These are phyloP conservation scores for Scleroderma bovista DNA, from an alignment of 768 basidiomycete genomes.

Conservation along the genomic window DNA sequence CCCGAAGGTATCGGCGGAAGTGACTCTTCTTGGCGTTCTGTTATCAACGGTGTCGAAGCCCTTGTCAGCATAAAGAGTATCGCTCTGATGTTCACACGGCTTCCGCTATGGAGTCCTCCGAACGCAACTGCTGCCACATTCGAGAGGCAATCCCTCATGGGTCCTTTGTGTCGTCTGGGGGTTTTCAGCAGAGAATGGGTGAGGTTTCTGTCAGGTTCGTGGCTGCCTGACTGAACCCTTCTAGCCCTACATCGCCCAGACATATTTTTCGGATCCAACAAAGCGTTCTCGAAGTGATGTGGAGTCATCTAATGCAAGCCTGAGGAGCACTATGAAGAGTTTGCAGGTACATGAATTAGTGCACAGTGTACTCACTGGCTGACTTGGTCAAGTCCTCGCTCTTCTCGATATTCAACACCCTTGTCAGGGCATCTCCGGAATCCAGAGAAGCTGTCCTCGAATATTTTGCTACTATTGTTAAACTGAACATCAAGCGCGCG, in stretches of 20 bases:
- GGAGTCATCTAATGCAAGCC: slow-evolving; percentile 76
- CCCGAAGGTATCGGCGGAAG: slow-evolving; percentile 68
- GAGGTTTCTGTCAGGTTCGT: slow-evolving; percentile 13
- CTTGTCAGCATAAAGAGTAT: slow-evolving; percentile 80
- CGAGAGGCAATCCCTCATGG: slow-evolving; percentile 67
- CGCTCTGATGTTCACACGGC: slow-evolving; percentile 71
- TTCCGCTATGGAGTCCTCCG: slow-evolving; percentile 69
- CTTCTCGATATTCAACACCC: slow-evolving; percentile 81
- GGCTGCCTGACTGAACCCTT: slow-evolving; percentile 3
- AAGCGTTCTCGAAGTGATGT: slow-evolving; percentile 68
- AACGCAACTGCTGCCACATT: slow-evolving; percentile 55
- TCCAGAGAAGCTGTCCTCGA: slow-evolving; percentile 77
- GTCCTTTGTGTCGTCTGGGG: slow-evolving; percentile 77
- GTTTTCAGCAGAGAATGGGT: slow-evolving; percentile 92
- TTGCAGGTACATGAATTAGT: slow-evolving; percentile 54
- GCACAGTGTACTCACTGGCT: not conserved
- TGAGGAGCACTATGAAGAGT: slow-evolving; percentile 81
- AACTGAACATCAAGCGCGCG: slow-evolving; percentile 76
- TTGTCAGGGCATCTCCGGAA: slow-evolving; percentile 79
- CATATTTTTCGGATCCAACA: slow-evolving; percentile 85
- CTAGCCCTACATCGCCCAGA: slow-evolving; percentile 69
- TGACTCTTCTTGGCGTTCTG: slow-evolving; percentile 81
- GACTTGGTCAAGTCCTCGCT: slow-evolving; percentile 44
- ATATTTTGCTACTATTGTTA: slow-evolving; percentile 72
- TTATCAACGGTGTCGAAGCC: slow-evolving; percentile 74